phyloP scores from a whole-genome alignment of 2,329 filamentous ascomycete genomes.

The Diplodia corticola region DNA sequence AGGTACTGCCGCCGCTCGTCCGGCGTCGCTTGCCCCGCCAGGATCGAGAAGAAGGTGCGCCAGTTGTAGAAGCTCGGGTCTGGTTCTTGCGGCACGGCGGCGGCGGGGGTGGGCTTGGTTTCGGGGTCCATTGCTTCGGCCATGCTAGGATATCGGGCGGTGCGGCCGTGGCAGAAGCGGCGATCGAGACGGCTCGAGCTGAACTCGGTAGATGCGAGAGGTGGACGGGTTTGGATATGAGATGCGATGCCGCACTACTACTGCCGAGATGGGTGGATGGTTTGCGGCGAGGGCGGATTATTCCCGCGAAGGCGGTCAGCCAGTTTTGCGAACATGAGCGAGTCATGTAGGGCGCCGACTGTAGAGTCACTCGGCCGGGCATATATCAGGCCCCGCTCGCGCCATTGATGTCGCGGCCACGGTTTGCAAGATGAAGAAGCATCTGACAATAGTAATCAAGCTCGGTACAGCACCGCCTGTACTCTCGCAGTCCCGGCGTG shows the following conservation, averaged over 20 bases:
- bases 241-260: neutral
- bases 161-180: neutral
- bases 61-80: slow-evolving; percentile 57
- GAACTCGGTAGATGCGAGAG: neutral
- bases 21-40: slow-evolving; percentile 69
- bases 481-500: slow-evolving; percentile 26
- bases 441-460: slow-evolving; percentile 81
- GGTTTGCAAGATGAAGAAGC: slow-evolving; percentile 64
- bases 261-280: neutral
- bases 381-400: slow-evolving; percentile 1
- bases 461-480: slow-evolving; percentile 61
- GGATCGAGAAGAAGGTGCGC: slow-evolving; percentile 82
- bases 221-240: neutral
- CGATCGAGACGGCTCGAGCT: neutral
- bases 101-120: neutral
- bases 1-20: slow-evolving; percentile 76
- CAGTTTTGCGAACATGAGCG: slow-evolving; percentile 15
- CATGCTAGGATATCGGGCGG: neutral
- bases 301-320: slow-evolving; percentile 17
- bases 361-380: neutral
- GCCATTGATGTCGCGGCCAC: slow-evolving; percentile 10
- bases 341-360: slow-evolving; percentile 11
- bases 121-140: slow-evolving; percentile 18
- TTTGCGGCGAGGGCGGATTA: slow-evolving; percentile 6
- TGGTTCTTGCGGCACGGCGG: slow-evolving; percentile 30